phyloP scores from a whole-genome alignment of 148 eudicot genomes.

The Gaultheria prostrata region DNA sequence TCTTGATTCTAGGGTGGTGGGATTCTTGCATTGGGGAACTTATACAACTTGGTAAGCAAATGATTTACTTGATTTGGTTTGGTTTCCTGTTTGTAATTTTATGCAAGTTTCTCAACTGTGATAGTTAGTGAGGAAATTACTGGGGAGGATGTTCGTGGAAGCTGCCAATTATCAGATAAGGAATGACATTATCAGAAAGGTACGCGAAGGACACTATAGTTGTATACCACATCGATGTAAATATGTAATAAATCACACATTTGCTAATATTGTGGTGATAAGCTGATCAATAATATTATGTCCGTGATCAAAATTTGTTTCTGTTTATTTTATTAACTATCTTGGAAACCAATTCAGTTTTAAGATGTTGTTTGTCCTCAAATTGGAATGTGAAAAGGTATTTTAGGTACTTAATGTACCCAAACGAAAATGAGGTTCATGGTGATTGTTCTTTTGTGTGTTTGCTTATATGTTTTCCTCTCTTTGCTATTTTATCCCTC shows the following conservation, averaged over 20 bases:
- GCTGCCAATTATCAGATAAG: conserved; percentile 73
- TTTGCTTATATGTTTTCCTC: not conserved
- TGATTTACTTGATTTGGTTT: conserved; percentile 9
- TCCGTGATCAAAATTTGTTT: not conserved
- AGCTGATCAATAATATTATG: not conserved
- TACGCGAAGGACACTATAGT: conserved; percentile 12
- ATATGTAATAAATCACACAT: not conserved
- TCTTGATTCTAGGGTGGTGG: conserved; percentile 48
- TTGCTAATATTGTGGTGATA: not conserved
- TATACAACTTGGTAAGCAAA: conserved; percentile 41
- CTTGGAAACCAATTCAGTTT: not conserved
- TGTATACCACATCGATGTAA: not conserved
- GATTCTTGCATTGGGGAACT: conserved; percentile 43
- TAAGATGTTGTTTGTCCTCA: not conserved
- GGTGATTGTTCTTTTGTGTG: not conserved
- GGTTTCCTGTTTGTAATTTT: conserved; percentile 8
- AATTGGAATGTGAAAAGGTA: not conserved
- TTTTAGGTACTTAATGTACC: not conserved
- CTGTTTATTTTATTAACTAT: not conserved
- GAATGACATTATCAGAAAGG: conserved; percentile 62
- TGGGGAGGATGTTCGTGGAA: conserved; percentile 56
- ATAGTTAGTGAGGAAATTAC: conserved; percentile 52
- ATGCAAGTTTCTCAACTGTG: conserved; percentile 12
- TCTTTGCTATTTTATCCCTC: not conserved
- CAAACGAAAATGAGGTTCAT: not conserved